Evolutionary conservation across 768 basidiomycete species (phyloP).

Genomic region (Boletus rufocinnamomeus): DNA sequence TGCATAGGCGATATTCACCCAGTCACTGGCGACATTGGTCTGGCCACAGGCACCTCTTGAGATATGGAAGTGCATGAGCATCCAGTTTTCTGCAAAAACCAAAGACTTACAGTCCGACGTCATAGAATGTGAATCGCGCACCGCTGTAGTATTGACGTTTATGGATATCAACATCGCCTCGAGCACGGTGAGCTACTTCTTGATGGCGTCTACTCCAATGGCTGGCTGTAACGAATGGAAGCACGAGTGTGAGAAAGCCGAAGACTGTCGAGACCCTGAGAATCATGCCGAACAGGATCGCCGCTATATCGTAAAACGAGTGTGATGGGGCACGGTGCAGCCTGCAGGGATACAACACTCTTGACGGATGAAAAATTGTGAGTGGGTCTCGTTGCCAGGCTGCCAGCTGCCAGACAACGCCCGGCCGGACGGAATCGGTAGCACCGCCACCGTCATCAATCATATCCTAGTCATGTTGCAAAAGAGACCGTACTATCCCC

Average conservation of each 20-base stretch:
- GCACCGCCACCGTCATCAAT: constrained; percentile 22
- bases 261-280: constrained; percentile 31
- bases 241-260: constrained; percentile 36
- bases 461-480: background rate
- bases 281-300: constrained; percentile 17
- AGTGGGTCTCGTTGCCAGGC: constrained; percentile 18
- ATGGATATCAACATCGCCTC: constrained; percentile 42
- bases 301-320: constrained; percentile 21
- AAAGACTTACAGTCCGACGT: constrained; percentile 49
- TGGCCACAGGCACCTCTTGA: constrained; percentile 59
- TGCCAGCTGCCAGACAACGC: too few relatives aligned
- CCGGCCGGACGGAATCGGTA: background rate
- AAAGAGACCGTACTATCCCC: background rate
- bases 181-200: constrained; percentile 50
- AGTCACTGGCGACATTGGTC: constrained; percentile 42
- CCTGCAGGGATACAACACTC: constrained; percentile 6
- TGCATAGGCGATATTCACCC: constrained; percentile 36
- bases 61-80: constrained; percentile 10
- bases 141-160: constrained; percentile 37
- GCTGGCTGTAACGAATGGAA: constrained; percentile 38
- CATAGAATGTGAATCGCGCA: constrained; percentile 57
- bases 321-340: constrained; percentile 18
- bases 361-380: background rate
- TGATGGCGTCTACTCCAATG: constrained; percentile 44
- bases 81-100: constrained; percentile 1